Percentiles rank a stretch among this genome's conserved stretches.
phyloP scores from a whole-genome alignment of 176 grass and related monocot genomes.

The Melocanna baccifera region DNA sequence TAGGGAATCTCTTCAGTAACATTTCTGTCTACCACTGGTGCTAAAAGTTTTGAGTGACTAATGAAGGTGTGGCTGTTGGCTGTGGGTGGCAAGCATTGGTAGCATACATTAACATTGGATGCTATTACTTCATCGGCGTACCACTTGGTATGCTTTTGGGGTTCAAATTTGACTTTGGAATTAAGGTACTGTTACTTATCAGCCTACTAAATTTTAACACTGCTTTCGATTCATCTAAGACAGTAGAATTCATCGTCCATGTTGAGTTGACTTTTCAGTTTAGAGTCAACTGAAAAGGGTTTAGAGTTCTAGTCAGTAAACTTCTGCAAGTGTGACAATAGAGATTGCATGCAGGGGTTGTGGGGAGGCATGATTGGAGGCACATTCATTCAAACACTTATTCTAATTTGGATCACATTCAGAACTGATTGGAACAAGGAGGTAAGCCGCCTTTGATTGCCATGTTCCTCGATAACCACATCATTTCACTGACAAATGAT shows the following conservation, averaged over 20 bases:
- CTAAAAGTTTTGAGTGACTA: background rate
- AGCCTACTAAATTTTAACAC: background rate
- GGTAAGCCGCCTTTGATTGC: constrained; percentile 36
- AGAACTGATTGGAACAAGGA: constrained; percentile 87
- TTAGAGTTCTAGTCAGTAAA: background rate
- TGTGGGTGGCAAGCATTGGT: constrained; percentile 87
- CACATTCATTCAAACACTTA: constrained; percentile 65
- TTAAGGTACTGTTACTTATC: constrained; percentile 46
- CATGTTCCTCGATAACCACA: background rate
- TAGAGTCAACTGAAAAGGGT: constrained; percentile 3
- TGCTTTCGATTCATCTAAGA: background rate
- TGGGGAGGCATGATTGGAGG: constrained; percentile 87
- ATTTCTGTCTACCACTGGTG: background rate
- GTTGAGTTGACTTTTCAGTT: background rate
- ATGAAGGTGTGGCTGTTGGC: constrained; percentile 82
- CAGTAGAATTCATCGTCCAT: background rate
- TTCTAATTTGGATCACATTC: constrained; percentile 74
- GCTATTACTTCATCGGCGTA: constrained; percentile 82
- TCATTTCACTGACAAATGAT: constrained; percentile 27
- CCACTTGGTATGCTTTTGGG: constrained; percentile 63
- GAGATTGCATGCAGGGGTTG: constrained; percentile 51
- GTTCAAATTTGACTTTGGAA: constrained; percentile 66
- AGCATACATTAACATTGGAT: constrained; percentile 83
- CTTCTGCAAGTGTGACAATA: constrained; percentile 13
- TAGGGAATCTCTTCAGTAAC: background rate